Conservation (phyloP, 2,329 filamentous ascomycete genomes). For the Daldinia sp. region DNA sequence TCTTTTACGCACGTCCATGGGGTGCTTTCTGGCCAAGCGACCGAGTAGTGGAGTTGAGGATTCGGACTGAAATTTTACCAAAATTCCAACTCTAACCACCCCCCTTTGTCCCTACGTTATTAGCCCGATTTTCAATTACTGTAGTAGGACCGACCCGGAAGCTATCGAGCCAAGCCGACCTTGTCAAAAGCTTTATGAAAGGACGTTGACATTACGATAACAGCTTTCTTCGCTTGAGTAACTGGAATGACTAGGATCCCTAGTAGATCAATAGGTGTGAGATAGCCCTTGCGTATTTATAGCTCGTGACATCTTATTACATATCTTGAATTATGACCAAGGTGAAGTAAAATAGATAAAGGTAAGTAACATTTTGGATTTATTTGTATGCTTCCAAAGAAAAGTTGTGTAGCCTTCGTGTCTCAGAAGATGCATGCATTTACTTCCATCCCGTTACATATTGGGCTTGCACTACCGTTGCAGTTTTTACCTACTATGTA, state of each 20-base stretch:
- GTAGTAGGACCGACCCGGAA: constrained; percentile 2
- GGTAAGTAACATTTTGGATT: background rate
- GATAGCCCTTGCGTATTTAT: constrained; percentile 18
- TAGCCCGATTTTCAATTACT: constrained; percentile 1
- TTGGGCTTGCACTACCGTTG: constrained; percentile 13
- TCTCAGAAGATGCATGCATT: constrained; percentile 2
- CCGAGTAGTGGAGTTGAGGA: constrained; percentile 20
- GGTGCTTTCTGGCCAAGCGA: constrained; percentile 17
- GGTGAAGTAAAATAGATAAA: background rate
- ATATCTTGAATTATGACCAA: constrained; percentile 6
- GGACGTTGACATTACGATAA: constrained; percentile 9
- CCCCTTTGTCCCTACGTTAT: constrained; percentile 8
- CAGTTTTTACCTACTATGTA: background rate
- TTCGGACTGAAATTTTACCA: constrained; percentile 12
- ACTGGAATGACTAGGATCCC: background rate
- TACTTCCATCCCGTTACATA: constrained; percentile 1
- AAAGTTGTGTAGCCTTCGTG: background rate
- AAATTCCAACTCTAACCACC: too few species aligned
- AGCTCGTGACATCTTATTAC: constrained; percentile 21
- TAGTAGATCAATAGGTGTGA: constrained; percentile 1
- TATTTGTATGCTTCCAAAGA: background rate
- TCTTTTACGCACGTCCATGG: constrained; percentile 33
- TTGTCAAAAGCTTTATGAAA: constrained; percentile 1
- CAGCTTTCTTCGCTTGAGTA: background rate
- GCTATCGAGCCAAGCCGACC: constrained; percentile 18